Evolutionary conservation across 306 rosid genomes (phyloP).

Genomic region (Vicia faba): DNA sequence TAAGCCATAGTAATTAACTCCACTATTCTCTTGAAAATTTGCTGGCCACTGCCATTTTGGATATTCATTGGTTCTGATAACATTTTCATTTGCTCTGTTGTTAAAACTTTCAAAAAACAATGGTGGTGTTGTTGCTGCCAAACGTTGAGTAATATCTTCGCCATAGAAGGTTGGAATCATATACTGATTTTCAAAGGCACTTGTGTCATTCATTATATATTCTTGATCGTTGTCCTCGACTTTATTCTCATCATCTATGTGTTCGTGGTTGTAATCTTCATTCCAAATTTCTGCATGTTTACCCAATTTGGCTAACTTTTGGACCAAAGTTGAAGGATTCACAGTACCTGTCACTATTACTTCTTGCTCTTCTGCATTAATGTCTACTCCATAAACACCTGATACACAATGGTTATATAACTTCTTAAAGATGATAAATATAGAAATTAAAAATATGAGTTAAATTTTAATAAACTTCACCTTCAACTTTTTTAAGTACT

Average conservation of each 20-base stretch:
- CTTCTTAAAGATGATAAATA: background rate
- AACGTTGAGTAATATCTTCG: slow-evolving; percentile 28
- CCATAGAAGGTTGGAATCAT: slow-evolving; percentile 35
- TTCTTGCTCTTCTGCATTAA: slow-evolving; percentile 50
- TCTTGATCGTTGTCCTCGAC: slow-evolving; percentile 33
- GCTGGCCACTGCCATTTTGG: slow-evolving; percentile 4
- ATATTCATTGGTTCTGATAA: slow-evolving; percentile 1
- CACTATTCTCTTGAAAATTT: slow-evolving; percentile 25
- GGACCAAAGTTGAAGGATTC: slow-evolving; percentile 49
- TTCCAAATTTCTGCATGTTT: slow-evolving; percentile 60
- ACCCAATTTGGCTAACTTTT: slow-evolving; percentile 50
- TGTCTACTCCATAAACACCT: slow-evolving; percentile 56
- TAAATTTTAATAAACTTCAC: slow-evolving; percentile 17
- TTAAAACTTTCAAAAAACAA: slow-evolving; percentile 22
- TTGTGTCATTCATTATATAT: slow-evolving; percentile 7
- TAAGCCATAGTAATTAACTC: slow-evolving; percentile 6
- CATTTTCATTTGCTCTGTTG: background rate
- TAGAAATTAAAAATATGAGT: background rate
- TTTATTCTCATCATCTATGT: background rate
- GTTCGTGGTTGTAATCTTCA: slow-evolving; percentile 39
- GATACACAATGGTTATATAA: slow-evolving; percentile 13
- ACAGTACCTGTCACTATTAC: slow-evolving; percentile 51
- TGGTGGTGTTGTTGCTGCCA: slow-evolving; percentile 25
- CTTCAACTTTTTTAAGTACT: slow-evolving; percentile 55
- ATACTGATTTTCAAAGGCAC: slow-evolving; percentile 35